Percentiles rank a stretch among this genome's conserved stretches.
phyloP scores from a whole-genome alignment of 2,329 filamentous ascomycete species.

The Aureobasidium sp. region DNA sequence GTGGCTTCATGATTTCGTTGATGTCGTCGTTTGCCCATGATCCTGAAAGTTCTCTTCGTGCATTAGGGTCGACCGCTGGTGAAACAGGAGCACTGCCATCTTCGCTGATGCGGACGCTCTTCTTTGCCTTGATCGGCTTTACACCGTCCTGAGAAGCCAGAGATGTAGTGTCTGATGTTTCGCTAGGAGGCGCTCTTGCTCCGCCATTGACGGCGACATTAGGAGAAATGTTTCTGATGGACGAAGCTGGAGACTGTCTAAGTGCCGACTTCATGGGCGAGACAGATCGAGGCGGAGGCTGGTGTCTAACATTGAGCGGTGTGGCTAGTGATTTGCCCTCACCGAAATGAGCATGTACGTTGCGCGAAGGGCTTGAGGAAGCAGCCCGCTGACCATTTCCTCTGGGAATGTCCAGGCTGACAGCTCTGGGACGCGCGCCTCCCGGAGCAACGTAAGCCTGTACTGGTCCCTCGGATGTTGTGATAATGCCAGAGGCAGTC shows the following conservation, averaged over 20 bases:
- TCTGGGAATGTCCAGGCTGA: slow-evolving; percentile 29
- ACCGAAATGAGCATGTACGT: slow-evolving; percentile 56
- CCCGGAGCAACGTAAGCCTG: slow-evolving; percentile 21
- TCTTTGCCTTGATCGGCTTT: slow-evolving; percentile 43
- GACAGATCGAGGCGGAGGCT: slow-evolving; percentile 62
- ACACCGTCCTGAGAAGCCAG: slow-evolving; percentile 29
- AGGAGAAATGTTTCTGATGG: slow-evolving; percentile 36
- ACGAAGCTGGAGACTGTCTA: slow-evolving; percentile 56
- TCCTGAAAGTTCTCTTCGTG: slow-evolving; percentile 22
- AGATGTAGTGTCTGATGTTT: slow-evolving; percentile 52
- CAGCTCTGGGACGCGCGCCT: slow-evolving; percentile 22
- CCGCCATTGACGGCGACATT: slow-evolving; percentile 33
- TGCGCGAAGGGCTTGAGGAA: slow-evolving; percentile 54
- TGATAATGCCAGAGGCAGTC: slow-evolving; percentile 13
- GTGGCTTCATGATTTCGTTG: slow-evolving; percentile 62
- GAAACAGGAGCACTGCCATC: slow-evolving; percentile 53
- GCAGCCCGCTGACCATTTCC: slow-evolving; percentile 22
- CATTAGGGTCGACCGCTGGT: slow-evolving; percentile 32
- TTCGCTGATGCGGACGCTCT: slow-evolving; percentile 64
- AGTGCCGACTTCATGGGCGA: slow-evolving; percentile 73
- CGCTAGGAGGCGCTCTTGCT: slow-evolving; percentile 48
- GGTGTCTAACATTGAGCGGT: slow-evolving; percentile 53
- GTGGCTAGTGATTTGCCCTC: slow-evolving; percentile 48
- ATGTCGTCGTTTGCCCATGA: slow-evolving; percentile 44
- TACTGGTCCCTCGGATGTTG: slow-evolving; percentile 22